These are phyloP conservation scores for Scenedesmus sp. DNA, from an alignment of 163 green algal species.

Conservation along the genomic window DNA sequence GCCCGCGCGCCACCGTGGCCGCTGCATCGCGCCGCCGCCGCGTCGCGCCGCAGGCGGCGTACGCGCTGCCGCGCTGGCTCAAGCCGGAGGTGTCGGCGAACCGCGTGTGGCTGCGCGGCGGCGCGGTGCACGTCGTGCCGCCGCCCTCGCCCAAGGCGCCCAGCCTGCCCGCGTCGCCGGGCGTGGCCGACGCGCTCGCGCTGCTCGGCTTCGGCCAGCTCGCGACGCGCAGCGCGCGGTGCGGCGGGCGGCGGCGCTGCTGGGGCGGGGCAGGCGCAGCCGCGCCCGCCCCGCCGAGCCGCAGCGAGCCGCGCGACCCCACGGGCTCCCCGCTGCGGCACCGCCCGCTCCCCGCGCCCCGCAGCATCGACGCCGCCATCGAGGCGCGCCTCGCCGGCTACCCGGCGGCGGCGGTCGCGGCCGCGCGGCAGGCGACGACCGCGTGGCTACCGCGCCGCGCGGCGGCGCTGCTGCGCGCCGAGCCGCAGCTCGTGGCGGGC, in stretches of 20 bases:
- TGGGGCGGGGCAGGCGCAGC: background rate
- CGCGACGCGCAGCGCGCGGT: constrained; percentile 16
- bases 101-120: constrained; percentile 78
- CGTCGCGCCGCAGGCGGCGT: constrained; percentile 74
- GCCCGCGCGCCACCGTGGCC: too few relatives aligned
- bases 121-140: constrained; percentile 79
- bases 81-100: constrained; percentile 83
- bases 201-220: constrained; percentile 54
- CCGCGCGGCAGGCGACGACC: constrained; percentile 63
- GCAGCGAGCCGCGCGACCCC: too few relatives aligned
- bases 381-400: constrained; percentile 57
- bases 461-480: constrained; percentile 61
- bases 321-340: too few relatives aligned
- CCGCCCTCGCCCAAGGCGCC: constrained; percentile 47
- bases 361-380: constrained; percentile 54
- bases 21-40: too few relatives aligned
- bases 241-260: too few relatives aligned
- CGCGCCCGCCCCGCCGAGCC: too few relatives aligned
- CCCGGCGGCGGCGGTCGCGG: constrained; percentile 50
- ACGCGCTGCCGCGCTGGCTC: constrained; percentile 87
- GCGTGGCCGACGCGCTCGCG: constrained; percentile 57
- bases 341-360: too few relatives aligned
- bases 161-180: constrained; percentile 60
- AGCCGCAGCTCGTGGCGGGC: constrained; percentile 77
- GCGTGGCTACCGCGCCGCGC: constrained; percentile 63